Percentiles rank a stretch among this genome's conserved stretches.
Evolutionary conservation across 805 yeast species (phyloP).

Genomic region (Wickerhamomyces sydowiorum): DNA sequence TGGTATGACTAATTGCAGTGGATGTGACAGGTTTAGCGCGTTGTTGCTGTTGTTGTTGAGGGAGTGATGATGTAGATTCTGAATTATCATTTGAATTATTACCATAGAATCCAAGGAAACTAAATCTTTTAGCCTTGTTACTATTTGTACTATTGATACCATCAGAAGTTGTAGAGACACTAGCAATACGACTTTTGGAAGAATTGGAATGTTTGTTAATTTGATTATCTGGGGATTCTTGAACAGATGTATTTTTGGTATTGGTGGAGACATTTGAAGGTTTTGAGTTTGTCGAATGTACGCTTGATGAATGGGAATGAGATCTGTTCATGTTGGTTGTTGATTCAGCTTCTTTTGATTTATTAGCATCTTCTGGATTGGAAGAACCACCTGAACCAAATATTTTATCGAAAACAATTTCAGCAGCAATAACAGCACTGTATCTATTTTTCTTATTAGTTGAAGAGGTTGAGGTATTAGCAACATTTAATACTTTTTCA

Average conservation of each 20-base stretch:
- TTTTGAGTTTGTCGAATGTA: background rate
- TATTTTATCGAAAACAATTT: slow-evolving; percentile 21
- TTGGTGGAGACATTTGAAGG: background rate
- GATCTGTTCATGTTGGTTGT: background rate
- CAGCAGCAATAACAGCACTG: slow-evolving; percentile 24
- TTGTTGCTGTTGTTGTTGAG: slow-evolving; percentile 1
- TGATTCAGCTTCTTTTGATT: background rate
- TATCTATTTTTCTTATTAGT: slow-evolving; percentile 19
- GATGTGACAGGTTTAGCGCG: slow-evolving; percentile 4
- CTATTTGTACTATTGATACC: background rate
- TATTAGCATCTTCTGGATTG: background rate
- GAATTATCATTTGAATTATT: background rate
- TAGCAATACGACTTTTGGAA: background rate
- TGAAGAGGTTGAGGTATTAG: background rate
- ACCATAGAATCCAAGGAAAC: background rate
- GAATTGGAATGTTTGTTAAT: background rate
- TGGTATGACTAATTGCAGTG: slow-evolving; percentile 3
- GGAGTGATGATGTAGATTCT: slow-evolving; percentile 1
- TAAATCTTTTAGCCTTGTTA: background rate
- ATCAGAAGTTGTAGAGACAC: background rate
- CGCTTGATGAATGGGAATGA: background rate
- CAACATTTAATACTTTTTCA: background rate
- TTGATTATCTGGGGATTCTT: background rate
- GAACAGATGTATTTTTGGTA: background rate
- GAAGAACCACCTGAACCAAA: slow-evolving; percentile 16